These are phyloP conservation scores for Spiraea crenata DNA, from an alignment of 331 rosid genomes.

Conservation along the genomic window DNA sequence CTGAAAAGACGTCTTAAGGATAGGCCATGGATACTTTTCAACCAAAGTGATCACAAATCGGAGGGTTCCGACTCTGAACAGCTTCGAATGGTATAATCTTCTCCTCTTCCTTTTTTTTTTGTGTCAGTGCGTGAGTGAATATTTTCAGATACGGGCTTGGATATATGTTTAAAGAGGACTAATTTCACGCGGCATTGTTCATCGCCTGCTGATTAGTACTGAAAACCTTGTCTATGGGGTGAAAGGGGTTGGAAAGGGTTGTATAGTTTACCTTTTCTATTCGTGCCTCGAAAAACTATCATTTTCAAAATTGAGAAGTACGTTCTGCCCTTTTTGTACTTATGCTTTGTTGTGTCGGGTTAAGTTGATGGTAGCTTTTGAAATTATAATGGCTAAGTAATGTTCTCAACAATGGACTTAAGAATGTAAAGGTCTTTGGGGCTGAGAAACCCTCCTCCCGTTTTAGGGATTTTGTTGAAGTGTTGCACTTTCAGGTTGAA, in stretches of 20 bases:
- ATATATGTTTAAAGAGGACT: not conserved
- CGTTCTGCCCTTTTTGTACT: not conserved
- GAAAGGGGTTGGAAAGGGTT: too few relatives aligned
- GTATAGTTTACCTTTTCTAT: too few relatives aligned
- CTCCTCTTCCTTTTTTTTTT: not conserved
- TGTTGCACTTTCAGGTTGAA: not conserved
- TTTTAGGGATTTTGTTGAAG: not conserved
- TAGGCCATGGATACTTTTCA: constrained; percentile 61
- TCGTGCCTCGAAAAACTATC: too few relatives aligned
- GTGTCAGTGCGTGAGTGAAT: not conserved
- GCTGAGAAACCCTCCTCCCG: not conserved
- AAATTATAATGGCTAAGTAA: not conserved
- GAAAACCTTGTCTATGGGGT: too few relatives aligned
- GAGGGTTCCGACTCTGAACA: constrained; percentile 40
- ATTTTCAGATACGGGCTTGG: not conserved
- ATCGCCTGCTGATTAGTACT: not conserved
- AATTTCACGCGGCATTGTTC: not conserved
- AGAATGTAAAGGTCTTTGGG: not conserved
- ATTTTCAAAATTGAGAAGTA: not conserved
- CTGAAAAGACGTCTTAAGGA: constrained; percentile 23
- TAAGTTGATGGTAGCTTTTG: not conserved
- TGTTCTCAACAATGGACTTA: not conserved
- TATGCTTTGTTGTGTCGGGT: not conserved
- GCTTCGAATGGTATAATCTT: constrained; percentile 38
- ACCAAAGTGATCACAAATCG: constrained; percentile 32